phyloP scores from a whole-genome alignment of 805 yeast genomes.

The Yarrowia keelungensis region DNA sequence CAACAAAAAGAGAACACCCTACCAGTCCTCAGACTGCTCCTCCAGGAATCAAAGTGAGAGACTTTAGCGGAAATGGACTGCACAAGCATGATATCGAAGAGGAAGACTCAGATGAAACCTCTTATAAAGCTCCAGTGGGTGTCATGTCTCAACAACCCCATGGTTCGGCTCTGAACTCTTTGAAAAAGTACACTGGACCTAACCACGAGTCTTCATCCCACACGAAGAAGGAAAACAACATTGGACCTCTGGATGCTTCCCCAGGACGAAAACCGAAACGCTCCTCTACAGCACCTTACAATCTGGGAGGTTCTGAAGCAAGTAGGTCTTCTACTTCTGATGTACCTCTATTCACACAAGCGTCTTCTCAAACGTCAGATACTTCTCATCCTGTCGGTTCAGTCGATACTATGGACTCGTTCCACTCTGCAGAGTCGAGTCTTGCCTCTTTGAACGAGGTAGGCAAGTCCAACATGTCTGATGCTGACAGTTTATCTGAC shows the following conservation, averaged over 20 bases:
- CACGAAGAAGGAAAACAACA: not conserved
- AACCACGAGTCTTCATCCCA: not conserved
- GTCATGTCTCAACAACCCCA: slow-evolving; percentile 19
- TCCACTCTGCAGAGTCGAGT: slow-evolving; percentile 27
- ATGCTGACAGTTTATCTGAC: slow-evolving; percentile 16
- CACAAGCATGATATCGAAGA: too few species aligned
- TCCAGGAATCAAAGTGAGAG: slow-evolving; percentile 1
- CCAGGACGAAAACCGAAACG: not conserved
- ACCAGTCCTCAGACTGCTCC: slow-evolving; percentile 4
- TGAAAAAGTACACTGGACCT: slow-evolving; percentile 15
- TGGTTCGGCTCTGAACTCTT: slow-evolving; percentile 3
- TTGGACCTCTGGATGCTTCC: not conserved
- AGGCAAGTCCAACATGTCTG: not conserved
- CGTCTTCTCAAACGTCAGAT: slow-evolving; percentile 18
- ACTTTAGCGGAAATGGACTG: slow-evolving; percentile 6
- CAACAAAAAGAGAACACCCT: not conserved
- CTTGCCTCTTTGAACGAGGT: not conserved
- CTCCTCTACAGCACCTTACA: slow-evolving; percentile 3
- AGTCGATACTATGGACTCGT: slow-evolving; percentile 9
- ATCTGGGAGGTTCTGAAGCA: slow-evolving; percentile 8
- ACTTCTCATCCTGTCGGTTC: slow-evolving; percentile 12
- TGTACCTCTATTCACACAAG: slow-evolving; percentile 12
- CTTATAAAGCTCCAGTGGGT: slow-evolving; percentile 16
- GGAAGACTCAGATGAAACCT: not conserved
- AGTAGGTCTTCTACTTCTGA: slow-evolving; percentile 8